Conservation (phyloP, 2,329 filamentous ascomycete species). For the Colletotrichum aenigma region DNA sequence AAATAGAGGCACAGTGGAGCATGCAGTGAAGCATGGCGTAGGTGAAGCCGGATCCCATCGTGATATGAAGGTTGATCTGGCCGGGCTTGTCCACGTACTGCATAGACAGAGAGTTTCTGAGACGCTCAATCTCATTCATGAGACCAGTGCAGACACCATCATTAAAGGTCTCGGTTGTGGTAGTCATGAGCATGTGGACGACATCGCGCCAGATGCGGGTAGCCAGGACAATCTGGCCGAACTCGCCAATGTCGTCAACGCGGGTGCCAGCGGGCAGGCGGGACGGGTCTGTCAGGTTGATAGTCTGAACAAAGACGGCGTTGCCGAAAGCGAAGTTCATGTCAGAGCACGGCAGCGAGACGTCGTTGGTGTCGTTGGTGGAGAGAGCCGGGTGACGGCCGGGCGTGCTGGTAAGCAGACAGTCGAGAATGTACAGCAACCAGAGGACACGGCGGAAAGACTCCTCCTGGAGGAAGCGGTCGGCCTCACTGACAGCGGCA, state of each 20-base stretch:
- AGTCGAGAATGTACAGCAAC: constrained; percentile 68
- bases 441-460: constrained; percentile 65
- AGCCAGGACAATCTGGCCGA: constrained; percentile 65
- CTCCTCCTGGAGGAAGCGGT: constrained; percentile 65
- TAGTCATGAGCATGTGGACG: constrained; percentile 64
- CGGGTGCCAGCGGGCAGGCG: constrained; percentile 39
- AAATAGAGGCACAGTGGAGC: constrained; percentile 64
- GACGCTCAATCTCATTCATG: constrained; percentile 58
- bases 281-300: constrained; percentile 46
- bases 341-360: constrained; percentile 63
- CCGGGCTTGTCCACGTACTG: constrained; percentile 66
- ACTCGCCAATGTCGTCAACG: constrained; percentile 62
- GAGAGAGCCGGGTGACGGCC: constrained; percentile 63
- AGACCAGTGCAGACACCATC: constrained; percentile 57
- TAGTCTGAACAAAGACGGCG: constrained; percentile 62
- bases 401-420: constrained; percentile 65
- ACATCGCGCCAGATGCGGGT: constrained; percentile 67
- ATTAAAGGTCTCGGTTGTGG: constrained; percentile 54
- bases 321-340: constrained; percentile 69
- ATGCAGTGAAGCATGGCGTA: constrained; percentile 68
- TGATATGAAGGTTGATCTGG: constrained; percentile 66
- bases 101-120: constrained; percentile 59
- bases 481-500: constrained; percentile 50
- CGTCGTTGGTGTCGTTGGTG: constrained; percentile 57
- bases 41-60: constrained; percentile 67